Evolutionary conservation across 164 flowering plant genomes (phyloP), one percentile per base, ranked within the genome.

Genomic region (Piper betle): DNA sequence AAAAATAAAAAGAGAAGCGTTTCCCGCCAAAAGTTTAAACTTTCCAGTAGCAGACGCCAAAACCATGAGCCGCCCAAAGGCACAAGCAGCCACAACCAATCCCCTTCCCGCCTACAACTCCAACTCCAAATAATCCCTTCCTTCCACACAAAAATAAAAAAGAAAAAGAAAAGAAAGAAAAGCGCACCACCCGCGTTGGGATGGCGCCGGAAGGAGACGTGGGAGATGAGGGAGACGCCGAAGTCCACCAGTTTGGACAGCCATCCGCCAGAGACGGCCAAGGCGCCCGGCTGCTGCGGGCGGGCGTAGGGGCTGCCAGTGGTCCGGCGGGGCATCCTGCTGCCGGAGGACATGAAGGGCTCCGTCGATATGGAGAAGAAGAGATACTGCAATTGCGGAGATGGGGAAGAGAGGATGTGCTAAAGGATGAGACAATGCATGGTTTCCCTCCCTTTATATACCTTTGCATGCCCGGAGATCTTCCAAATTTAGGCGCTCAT

Each of bases 191-290:
- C n/a, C n/a, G n/a, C n/a, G n/a, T n/a, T n/a, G n/a, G n/a, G n/a
- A n/a, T 78, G 84, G 37, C 82, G 77, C 6, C 50, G 12, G 53
- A 82, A 80, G 13, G 84, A 67, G 15, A 92, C 78, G 37, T 79
- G 63, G 64, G 80, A 84, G 5, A 90, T 70, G 12, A 64, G 68
- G 58, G 81, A 73, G 16, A 95, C 97, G 46, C 83, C 71, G 37
- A 68, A 63, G 19, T 84, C 52, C 17, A 87, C 80, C 58, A 90
- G 74, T 64, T 74, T 69, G 37, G 86, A 83, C 39, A 92, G 3
- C 95, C 95, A 75, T 90, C 90, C 40, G 87, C 83, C 18, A 87
- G n/a, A n/a, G n/a, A n/a, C n/a, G n/a, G 62, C 77, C 80, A 85
- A 37, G 86, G 77, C 12, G 85, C 58, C 90, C 92, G 87, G 0